Base-by-base conservation (phyloP, 2,329 filamentous ascomycete genomes). In the Cladophialophora bantiana region DNA sequence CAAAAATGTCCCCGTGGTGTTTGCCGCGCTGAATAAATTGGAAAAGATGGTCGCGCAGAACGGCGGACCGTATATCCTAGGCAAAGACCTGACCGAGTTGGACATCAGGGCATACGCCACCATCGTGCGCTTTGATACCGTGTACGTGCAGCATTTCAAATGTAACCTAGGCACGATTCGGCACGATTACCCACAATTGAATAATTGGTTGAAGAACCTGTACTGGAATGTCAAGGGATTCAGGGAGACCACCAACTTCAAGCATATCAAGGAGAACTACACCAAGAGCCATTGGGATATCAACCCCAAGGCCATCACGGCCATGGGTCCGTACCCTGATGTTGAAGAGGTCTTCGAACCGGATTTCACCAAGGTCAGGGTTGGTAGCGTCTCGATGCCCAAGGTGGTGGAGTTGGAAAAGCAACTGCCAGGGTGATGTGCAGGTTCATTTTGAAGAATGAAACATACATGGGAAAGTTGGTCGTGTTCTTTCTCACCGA, bases 221-320 rank as follows among this genome's bases (percentile, higher is more conserved):
- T 89, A 88, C 76, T 88, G 84, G 82, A 83, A 85, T 65, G 80
- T 84, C 1, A 58, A 62, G 38, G 85, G 82, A 0, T 87, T 87
- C 68, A 81, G 75, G 65, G 84, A 86, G 71, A 87, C 85, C 15
- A 90, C 88, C 0, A 80, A 90, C 68, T 90, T 90, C 70, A 83
- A 77, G 68, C 88, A 90, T 72, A 90, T 90, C 74, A 90, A 90
- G 77, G 88, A 90, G 74, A 89, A 88, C 78, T 86, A 86, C 68
- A 85, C 86, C 12, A 89, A 89, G 77, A 86, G 83, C 64, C 86
- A 89, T 72, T 71, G 70, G 3, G 83, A 85, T 67, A 84, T 89
- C 66, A 89, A 89, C 70, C 87, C 87, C 0, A 80, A 82, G 50
- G 83, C 81, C 1, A 89, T 90, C 69, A 89, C 86, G n/a, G 87